Conservation (phyloP, 345 rosid genomes). For the Arabis hirsuta region DNA sequence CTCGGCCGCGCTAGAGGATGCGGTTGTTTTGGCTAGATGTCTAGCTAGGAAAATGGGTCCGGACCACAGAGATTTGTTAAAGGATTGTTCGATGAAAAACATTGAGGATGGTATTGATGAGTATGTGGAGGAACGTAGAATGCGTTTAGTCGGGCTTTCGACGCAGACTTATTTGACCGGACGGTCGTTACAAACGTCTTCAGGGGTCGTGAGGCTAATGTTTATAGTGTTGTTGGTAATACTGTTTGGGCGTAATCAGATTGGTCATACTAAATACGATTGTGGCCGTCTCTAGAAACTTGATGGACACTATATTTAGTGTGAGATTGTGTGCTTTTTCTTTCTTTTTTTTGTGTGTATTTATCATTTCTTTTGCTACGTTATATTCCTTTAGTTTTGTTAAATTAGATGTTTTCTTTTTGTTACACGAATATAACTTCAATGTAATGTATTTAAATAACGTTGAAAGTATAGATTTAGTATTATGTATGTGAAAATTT, state of each 20-base stretch:
- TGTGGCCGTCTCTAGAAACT: slow-evolving; percentile 41
- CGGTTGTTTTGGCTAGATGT: slow-evolving; percentile 58
- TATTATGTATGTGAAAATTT: too few relatives aligned
- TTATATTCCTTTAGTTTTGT: neutral
- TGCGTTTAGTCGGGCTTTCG: slow-evolving; percentile 42
- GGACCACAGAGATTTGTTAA: slow-evolving; percentile 16
- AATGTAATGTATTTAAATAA: neutral
- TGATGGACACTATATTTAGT: slow-evolving; percentile 1
- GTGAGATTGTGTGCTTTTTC: neutral
- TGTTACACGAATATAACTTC: neutral
- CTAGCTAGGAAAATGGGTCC: slow-evolving; percentile 42
- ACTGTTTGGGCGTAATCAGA: slow-evolving; percentile 39
- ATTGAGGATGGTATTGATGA: slow-evolving; percentile 48
- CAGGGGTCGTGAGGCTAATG: slow-evolving; percentile 31
- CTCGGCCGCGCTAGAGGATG: slow-evolving; percentile 56
- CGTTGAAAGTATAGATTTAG: too few relatives aligned
- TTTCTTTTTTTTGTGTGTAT: neutral
- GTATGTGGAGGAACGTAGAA: slow-evolving; percentile 42
- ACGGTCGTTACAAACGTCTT: slow-evolving; percentile 33
- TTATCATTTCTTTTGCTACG: neutral
- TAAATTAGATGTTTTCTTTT: neutral
- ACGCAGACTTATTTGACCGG: slow-evolving; percentile 45
- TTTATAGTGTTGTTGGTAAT: slow-evolving; percentile 39
- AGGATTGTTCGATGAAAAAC: slow-evolving; percentile 4
- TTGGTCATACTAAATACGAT: slow-evolving; percentile 40